These are phyloP conservation scores for Wickerhamiella spandovensis DNA, from an alignment of 805 yeast species.

Conservation along the genomic window DNA sequence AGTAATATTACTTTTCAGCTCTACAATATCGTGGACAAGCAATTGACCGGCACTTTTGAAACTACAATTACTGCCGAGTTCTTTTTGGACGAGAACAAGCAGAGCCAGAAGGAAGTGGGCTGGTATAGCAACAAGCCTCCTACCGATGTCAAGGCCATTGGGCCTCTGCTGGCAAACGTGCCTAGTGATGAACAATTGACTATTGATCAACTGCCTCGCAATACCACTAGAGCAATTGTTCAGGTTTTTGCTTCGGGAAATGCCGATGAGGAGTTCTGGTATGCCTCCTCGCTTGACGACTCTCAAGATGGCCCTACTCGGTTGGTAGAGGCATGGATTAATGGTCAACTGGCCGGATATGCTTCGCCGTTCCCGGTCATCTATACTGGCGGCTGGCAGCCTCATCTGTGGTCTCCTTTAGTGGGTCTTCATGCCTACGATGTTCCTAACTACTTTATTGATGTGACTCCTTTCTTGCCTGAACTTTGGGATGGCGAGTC, in stretches of 20 bases:
- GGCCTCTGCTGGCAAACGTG: background rate
- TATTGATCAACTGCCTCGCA: conserved; percentile 28
- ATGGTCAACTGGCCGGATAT: conserved; percentile 44
- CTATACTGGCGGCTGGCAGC: conserved; percentile 70
- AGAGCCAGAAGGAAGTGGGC: background rate
- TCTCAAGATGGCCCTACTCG: conserved; percentile 24
- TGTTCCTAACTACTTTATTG: conserved; percentile 50
- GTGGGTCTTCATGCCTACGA: conserved; percentile 67
- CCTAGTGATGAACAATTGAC: conserved; percentile 1
- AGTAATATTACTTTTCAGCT: conserved; percentile 40
- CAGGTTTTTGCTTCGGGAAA: conserved; percentile 57
- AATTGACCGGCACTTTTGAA: conserved; percentile 47
- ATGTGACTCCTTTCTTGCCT: conserved; percentile 57
- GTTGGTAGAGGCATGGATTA: conserved; percentile 46
- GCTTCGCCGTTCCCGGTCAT: conserved; percentile 58
- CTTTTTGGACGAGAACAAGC: conserved; percentile 13
- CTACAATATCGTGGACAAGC: conserved; percentile 40
- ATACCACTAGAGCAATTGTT: conserved; percentile 44
- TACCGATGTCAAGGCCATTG: conserved; percentile 1
- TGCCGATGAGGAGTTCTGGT: conserved; percentile 74
- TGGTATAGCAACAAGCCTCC: conserved; percentile 10
- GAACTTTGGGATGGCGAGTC: conserved; percentile 39
- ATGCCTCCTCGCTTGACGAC: conserved; percentile 15
- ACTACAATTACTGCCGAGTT: conserved; percentile 39
- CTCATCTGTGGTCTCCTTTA: conserved; percentile 67